A percentile compares a stretch with the other conserved stretches of the same genome.
phyloP scores from a whole-genome alignment of 805 yeast genomes.

The Brettanomyces nanus region DNA sequence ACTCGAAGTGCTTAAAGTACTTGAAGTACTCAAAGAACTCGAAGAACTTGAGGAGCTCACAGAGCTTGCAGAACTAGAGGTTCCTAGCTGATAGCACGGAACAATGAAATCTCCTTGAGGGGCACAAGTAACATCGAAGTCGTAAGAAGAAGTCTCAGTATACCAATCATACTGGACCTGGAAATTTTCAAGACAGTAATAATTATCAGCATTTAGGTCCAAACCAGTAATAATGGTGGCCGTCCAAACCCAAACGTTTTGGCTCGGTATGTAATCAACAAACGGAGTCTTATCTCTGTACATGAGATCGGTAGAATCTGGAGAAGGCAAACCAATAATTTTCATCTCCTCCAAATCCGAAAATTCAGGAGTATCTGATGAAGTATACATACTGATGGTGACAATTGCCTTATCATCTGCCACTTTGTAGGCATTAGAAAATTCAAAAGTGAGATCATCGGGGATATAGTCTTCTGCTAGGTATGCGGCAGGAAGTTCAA shows the following conservation, averaged over 20 bases:
- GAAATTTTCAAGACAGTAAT: neutral
- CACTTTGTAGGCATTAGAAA: neutral
- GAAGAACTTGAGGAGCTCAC: too few relatives aligned
- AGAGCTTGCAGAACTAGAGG: neutral
- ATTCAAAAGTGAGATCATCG: neutral
- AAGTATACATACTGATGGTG: neutral
- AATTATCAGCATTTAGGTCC: neutral
- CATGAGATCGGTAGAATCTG: neutral
- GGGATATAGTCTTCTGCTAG: neutral
- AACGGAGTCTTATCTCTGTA: neutral
- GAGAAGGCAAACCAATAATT: neutral
- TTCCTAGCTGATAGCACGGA: neutral
- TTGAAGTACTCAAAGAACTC: neutral
- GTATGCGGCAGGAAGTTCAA: neutral
- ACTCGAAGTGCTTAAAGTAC: neutral
- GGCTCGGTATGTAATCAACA: neutral
- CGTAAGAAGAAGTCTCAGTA: neutral
- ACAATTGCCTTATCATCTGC: neutral
- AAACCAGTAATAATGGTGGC: neutral
- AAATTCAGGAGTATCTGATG: neutral
- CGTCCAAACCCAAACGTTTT: neutral
- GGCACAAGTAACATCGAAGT: neutral
- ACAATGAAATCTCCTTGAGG: neutral
- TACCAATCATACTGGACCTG: neutral
- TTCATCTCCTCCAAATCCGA: neutral